Evolutionary conservation across 83 land plant species (phyloP).

Genomic region (Thuja plicata): DNA sequence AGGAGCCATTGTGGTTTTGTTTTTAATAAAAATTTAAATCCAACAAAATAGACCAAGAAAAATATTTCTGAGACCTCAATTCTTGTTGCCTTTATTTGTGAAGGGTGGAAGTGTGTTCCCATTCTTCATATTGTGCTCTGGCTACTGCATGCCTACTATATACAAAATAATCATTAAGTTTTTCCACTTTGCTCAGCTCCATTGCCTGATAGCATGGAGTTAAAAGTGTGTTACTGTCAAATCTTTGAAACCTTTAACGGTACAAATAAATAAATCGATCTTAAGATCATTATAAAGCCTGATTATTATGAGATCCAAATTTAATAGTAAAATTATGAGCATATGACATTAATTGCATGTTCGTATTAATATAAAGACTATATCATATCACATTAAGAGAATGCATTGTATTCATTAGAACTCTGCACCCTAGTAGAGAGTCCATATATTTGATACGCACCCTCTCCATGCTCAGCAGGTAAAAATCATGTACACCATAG

Average conservation of each 20-base stretch:
- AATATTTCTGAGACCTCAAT: conserved; percentile 15
- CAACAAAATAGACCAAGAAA: conserved; percentile 1
- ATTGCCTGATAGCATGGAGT: conserved; percentile 27
- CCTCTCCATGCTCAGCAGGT: not conserved
- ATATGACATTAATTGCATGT: not conserved
- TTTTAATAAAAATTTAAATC: not conserved
- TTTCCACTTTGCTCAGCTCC: conserved; percentile 34
- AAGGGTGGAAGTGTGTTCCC: conserved; percentile 28
- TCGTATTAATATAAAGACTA: not conserved
- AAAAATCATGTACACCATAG: not conserved
- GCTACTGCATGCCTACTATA: conserved; percentile 40
- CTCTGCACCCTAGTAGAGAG: not conserved
- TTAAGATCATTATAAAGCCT: not conserved
- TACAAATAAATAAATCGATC: too few relatives aligned
- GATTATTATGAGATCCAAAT: not conserved
- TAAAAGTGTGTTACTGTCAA: not conserved
- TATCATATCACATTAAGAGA: not conserved
- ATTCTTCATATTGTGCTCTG: conserved; percentile 33
- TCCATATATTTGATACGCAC: not conserved
- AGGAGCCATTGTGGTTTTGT: not conserved
- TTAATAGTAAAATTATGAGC: not conserved
- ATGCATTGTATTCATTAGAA: not conserved
- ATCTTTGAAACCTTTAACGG: too few relatives aligned
- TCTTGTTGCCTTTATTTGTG: conserved; percentile 17
- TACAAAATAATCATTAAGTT: conserved; percentile 26